Conservation (phyloP, 495 filamentous ascomycete species). For the Aspergillus steynii region DNA sequence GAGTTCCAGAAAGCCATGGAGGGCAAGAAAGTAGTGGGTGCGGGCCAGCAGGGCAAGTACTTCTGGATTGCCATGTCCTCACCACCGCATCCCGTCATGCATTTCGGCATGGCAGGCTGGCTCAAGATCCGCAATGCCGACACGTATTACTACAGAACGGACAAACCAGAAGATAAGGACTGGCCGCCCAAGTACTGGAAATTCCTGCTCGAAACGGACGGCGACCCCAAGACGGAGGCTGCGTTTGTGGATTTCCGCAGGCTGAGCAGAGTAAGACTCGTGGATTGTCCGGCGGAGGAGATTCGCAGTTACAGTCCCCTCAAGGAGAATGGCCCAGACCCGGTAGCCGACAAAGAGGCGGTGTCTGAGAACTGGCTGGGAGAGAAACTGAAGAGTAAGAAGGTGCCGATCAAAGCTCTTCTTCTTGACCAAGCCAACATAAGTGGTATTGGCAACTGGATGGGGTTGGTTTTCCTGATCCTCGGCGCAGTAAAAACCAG, state of each 20-base stretch:
- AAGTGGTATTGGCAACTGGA: slow-evolving; percentile 96
- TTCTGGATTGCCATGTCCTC: slow-evolving; percentile 80
- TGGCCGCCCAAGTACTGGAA: slow-evolving; percentile 96
- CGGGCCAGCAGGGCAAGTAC: slow-evolving; percentile 90
- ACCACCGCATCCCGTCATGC: slow-evolving; percentile 85
- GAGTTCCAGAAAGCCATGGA: slow-evolving; percentile 71
- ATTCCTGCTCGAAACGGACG: slow-evolving; percentile 69
- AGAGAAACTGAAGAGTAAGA: slow-evolving; percentile 67
- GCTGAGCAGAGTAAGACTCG: slow-evolving; percentile 73
- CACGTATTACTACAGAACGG: slow-evolving; percentile 73
- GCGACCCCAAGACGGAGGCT: slow-evolving; percentile 61
- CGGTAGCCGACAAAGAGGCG: slow-evolving; percentile 75
- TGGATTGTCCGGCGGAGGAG: slow-evolving; percentile 72
- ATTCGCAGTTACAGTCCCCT: slow-evolving; percentile 79
- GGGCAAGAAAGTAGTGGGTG: slow-evolving; percentile 73
- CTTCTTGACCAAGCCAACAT: slow-evolving; percentile 87
- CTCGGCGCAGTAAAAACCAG: neutral
- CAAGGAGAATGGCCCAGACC: slow-evolving; percentile 90
- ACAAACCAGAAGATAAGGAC: slow-evolving; percentile 56
- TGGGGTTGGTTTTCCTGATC: slow-evolving; percentile 58
- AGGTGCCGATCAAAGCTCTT: slow-evolving; percentile 82
- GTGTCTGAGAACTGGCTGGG: slow-evolving; percentile 72
- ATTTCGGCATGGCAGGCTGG: slow-evolving; percentile 91
- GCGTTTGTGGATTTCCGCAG: slow-evolving; percentile 84
- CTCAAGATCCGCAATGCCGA: slow-evolving; percentile 77